Base-by-base conservation (phyloP, 2,329 filamentous ascomycete species). In the Harringtonia aguacate region DNA sequence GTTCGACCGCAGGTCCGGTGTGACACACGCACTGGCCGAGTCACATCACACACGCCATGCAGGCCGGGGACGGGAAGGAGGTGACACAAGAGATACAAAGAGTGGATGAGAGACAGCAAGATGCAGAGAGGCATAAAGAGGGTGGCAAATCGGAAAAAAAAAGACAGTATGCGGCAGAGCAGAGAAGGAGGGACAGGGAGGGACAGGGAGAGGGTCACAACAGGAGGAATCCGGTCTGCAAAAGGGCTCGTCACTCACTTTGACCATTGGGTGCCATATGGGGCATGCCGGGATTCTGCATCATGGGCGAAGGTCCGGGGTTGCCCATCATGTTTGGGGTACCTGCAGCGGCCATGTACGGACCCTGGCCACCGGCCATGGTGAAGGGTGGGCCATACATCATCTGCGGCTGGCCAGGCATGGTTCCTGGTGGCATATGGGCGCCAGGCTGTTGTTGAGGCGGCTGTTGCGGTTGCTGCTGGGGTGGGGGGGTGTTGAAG, bases 321-420 rank as follows among this genome's bases (percentile, higher is more conserved):
- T 64, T 62, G 67, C 75, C 75, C 71, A 78, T 75, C 60, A 73
- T 58, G 49, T 72, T 75, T 42, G 68, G 68, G 51, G 65, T 69
- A 39, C 67, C 67, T 40, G 65, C 65, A 53, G 40, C 48, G 17
- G 46, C 39, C 44, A 48, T 44, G 21, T 75, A 77, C 49, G 58
- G 62, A 47, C 62, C 64, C 56, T 75, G 73, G 45, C 66, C 62
- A 43, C 62, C 64, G 5, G 46, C 40, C 71, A 78, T 75, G 54
- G 68, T 63, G 53, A 72, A 77, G 61, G 74, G 73, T 58, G 75
- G 72, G 46, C 67, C 64, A 58, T 74, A 79, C 72, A 78, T 77
- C 65, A 75, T 71, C 55, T 72, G 69, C 46, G 61, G 62, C 52
- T 64, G 63, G 43, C 54, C 58, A 57, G 64, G 61, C 52, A 58